Percentiles rank a stretch among this genome's conserved stretches.
These are phyloP conservation scores for Geranomyces michiganensis DNA, from an alignment of 192 early-diverging fungal species.

Conservation along the genomic window DNA sequence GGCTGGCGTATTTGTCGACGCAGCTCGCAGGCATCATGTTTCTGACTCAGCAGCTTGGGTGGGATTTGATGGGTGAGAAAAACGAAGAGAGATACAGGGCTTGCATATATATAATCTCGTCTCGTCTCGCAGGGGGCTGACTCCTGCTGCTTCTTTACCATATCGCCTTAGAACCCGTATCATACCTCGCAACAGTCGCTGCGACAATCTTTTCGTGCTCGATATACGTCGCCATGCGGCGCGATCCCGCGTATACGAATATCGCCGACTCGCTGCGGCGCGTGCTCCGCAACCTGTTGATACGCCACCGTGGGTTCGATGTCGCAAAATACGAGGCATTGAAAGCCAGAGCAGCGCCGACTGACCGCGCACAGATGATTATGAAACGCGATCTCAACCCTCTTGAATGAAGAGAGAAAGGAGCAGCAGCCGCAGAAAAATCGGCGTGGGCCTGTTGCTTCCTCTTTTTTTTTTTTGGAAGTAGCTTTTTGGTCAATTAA, in stretches of 20 bases:
- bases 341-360: neutral
- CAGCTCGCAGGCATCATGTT: conserved; percentile 29
- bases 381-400: no score
- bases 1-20: conserved; percentile 15
- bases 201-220: conserved; percentile 17
- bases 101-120: no score
- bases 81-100: no score
- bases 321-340: conserved; percentile 3
- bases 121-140: no score
- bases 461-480: no score
- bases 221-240: conserved; percentile 22
- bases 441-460: no score
- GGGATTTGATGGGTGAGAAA: conserved; percentile 31
- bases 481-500: no score
- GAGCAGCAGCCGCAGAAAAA: no score
- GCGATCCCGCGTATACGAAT: conserved; percentile 23
- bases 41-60: conserved; percentile 30
- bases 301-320: conserved; percentile 13
- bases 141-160: no score
- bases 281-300: neutral
- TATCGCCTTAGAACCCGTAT: conserved; percentile 19
- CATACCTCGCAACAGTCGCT: conserved; percentile 15
- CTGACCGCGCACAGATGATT: no score
- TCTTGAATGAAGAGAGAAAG: no score
- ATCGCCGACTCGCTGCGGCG: conserved; percentile 13